Conservation (phyloP, 768 basidiomycete genomes). For the Steccherinum ochraceum region DNA sequence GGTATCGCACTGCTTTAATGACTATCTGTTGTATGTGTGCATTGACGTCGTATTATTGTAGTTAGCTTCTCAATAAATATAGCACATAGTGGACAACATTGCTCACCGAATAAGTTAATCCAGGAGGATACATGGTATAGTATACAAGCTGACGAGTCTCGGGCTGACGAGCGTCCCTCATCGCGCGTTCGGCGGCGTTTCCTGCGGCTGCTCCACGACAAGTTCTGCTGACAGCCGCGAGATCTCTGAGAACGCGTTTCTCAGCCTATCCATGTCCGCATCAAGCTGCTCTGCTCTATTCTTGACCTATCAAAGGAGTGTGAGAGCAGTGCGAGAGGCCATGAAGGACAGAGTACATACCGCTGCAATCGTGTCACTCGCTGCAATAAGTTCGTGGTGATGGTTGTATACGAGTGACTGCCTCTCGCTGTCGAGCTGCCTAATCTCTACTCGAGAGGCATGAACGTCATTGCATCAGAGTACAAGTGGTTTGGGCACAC, state of each 20-base stretch:
- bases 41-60: background rate
- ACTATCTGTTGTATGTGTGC: background rate
- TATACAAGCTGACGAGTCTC: background rate
- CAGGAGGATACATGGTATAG: too few relatives aligned
- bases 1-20: background rate
- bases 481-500: too few relatives aligned
- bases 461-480: background rate
- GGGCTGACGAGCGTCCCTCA: background rate
- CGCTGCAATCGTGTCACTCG: conserved; percentile 84
- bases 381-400: conserved; percentile 91
- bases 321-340: background rate
- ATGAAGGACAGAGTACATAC: conserved; percentile 36
- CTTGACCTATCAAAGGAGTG: conserved; percentile 62
- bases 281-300: conserved; percentile 81
- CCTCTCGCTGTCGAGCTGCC: conserved; percentile 79
- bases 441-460: conserved; percentile 55
- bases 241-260: conserved; percentile 80
- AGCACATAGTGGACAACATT: background rate
- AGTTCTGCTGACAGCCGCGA: conserved; percentile 71
- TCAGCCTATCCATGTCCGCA: conserved; percentile 73
- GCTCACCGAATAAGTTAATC: too few relatives aligned
- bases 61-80: too few relatives aligned
- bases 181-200: background rate
- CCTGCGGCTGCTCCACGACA: conserved; percentile 22
- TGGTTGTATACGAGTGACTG: conserved; percentile 94